Base-by-base conservation (phyloP, 2,329 filamentous ascomycete species). In the Gnomoniopsis sp. region DNA sequence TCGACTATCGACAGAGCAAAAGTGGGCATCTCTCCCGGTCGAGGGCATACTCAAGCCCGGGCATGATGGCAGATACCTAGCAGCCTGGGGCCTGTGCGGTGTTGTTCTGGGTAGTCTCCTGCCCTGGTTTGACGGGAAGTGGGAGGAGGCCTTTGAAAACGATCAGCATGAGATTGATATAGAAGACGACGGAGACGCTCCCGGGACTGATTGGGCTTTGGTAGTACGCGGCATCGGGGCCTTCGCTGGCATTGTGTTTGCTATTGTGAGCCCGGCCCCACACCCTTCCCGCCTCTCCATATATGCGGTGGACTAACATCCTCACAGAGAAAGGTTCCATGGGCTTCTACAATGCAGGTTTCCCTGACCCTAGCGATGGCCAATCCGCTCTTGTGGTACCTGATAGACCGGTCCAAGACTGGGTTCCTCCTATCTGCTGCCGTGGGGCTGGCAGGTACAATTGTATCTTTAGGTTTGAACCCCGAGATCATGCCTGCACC, bases 341-440 rank as follows among this genome's bases (percentile, higher is more conserved):
- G 95, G 95, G 84, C 93, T 67, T 97, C 93, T 10, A 95, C 92
- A 1, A 85, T 96, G n/a, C 95, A 99, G 74, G 87, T 96, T 21
- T 96, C 93, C 1, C 74, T 96, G 26, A 95, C 93, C 1, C 86
- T 99, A 51, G 90, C 92, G 22, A 85, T 98, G 60, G 91, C 89
- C 21, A 98, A 98, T 70, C 93, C 95, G 1, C 89, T 95, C 11
- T 78, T 99, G 19, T 99, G 95, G 95, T 99, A 96, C 74, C 80
- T 98, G 23, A 89, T 99, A 69, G 95, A 99, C 74, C 90, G 93
- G 53, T 95, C 91, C 49, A 87, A 86, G 65, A 84, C 92, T 0
- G 95, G 95, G 4, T 89, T 98, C 65, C 76, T 95, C 36, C 82
- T 97, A 57, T 92, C 91, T 0, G 80, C 87, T 15, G 76, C 84